These are phyloP conservation scores for Climacium dendroides DNA, from an alignment of 225 moss, liverwort and hornwort genomes.

Conservation along the genomic window DNA sequence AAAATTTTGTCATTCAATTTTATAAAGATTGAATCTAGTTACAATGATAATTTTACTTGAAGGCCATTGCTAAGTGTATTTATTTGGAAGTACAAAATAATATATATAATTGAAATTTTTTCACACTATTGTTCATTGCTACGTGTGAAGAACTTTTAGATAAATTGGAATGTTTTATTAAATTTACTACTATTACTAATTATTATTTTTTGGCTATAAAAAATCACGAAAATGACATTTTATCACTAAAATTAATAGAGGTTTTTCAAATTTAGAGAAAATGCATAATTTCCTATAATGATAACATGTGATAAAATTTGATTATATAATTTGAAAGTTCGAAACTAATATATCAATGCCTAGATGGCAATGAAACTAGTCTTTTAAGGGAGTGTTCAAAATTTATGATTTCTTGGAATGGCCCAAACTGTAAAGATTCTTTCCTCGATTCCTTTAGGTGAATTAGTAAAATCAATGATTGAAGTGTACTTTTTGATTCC, in stretches of 20 bases:
- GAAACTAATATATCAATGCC: neutral
- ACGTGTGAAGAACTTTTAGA: too few species aligned
- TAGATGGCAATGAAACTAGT: neutral
- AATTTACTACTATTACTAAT: neutral
- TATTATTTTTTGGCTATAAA: neutral
- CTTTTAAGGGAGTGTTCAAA: neutral
- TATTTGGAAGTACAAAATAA: too few species aligned
- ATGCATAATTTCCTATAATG: neutral
- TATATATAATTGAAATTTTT: neutral
- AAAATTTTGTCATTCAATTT: neutral
- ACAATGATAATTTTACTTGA: neutral
- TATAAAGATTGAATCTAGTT: neutral
- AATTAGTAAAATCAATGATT: neutral
- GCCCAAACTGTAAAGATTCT: neutral
- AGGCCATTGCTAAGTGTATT: neutral
- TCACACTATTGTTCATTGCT: neutral
- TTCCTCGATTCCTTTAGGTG: too few species aligned
- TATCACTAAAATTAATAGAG: neutral
- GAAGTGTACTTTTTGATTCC: accelerated
- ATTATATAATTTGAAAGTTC: neutral
- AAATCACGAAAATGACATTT: neutral
- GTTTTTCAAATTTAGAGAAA: neutral
- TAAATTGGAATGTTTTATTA: neutral
- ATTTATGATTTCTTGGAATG: neutral
- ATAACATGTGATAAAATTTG: neutral